Percentiles rank a stretch among this genome's conserved stretches.
phyloP scores from a whole-genome alignment of 345 rosid genomes.

The Ailanthus altissimus region DNA sequence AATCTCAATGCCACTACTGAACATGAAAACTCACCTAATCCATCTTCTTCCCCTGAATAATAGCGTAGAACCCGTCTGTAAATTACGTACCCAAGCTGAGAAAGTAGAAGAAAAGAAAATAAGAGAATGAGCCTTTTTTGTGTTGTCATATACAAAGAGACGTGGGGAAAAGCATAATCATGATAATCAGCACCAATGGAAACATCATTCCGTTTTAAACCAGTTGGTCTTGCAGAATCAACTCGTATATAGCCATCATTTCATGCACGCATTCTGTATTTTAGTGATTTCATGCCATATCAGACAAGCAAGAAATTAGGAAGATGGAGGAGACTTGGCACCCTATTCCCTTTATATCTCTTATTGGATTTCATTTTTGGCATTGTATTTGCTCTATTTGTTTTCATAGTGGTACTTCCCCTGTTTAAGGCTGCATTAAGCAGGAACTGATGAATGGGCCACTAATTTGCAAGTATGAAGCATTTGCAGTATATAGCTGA shows the following conservation, averaged over 20 bases:
- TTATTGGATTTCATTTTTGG: background rate
- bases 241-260: background rate
- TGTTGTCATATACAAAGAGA: background rate
- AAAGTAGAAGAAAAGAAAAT: background rate
- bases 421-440: background rate
- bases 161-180: background rate
- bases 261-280: background rate
- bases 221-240: background rate
- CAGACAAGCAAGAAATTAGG: background rate
- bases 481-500: background rate
- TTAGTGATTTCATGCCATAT: background rate
- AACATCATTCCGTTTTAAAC: background rate
- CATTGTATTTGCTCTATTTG: background rate
- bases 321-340: background rate
- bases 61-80: constrained; percentile 86
- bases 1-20: background rate
- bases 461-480: background rate
- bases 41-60: constrained; percentile 96
- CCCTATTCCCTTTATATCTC: background rate
- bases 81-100: constrained; percentile 83
- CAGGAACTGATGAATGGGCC: background rate
- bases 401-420: background rate
- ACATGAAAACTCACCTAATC: constrained; percentile 59
- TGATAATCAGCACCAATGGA: background rate
- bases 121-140: constrained; percentile 15